Base-by-base conservation (phyloP, 805 yeast genomes). In the Candida bentonensis region DNA sequence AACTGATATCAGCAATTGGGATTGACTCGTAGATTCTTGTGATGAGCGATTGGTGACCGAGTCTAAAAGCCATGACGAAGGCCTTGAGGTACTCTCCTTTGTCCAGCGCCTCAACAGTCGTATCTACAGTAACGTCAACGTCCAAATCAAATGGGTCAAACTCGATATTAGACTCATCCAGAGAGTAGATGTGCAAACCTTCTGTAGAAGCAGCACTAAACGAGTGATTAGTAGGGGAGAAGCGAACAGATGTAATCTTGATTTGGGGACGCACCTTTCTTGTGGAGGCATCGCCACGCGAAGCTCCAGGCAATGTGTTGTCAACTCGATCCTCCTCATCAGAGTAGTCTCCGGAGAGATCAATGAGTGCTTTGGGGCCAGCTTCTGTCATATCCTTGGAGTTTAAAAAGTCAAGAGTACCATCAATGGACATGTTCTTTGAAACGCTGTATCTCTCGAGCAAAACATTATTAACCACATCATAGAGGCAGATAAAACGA, bases 121-220 rank as follows among this genome's bases (percentile, higher is more conserved):
- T 66, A 40, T 76, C 82, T 1, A 95, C 94, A 0, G 98, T 92
- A 23, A 89, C 77, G 54, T 92, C 97, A 41, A 87, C 68, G 58
- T 89, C 97, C 57, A 92, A 70, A 60, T 92, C 97, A 59, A 85
- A 85, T 26, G 98, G 98, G 67, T 92, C 98, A 58, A 92, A 92
- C 46, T 53, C 49, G 23, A 79, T 65, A 42, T 80, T 63, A 9
- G 74, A 66, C 42, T 78, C 79, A 60, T 89, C 94, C 33, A 87
- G 74, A 1, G 95, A 80, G 59, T 74, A 92, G 1, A 92, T 68
- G 46, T 87, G 66, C 40, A 92, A 66, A 5, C 98, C 98, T 60
- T 89, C 97, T 0, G 98, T 92, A 0, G 96, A 79, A 0, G 96
- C 92, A 36, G 94, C 95, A 1, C 95, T 92, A 69, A 92, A 92